Evolutionary conservation across 208 protist species (phyloP).

Genomic region (Leishmania gerbilli): DNA sequence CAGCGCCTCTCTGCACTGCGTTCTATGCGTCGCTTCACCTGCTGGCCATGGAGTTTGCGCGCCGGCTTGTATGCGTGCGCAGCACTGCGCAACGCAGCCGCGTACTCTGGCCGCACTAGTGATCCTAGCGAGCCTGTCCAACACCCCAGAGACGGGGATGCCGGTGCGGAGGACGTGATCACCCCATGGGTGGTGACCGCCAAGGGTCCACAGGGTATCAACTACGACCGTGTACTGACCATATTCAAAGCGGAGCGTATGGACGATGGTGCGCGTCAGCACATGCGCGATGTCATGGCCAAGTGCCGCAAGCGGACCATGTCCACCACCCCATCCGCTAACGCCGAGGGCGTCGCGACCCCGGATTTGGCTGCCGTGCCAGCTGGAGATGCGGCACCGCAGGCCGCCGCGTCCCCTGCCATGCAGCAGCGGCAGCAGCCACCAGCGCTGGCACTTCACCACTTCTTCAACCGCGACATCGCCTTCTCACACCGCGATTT

Average conservation of each 20-base stretch:
- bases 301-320: slow-evolving; percentile 8
- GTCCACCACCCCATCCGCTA: slow-evolving; percentile 14
- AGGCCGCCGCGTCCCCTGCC: background rate
- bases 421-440: background rate
- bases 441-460: slow-evolving; percentile 61
- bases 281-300: slow-evolving; percentile 38
- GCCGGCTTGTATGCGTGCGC: background rate
- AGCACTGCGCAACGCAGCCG: background rate
- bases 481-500: slow-evolving; percentile 99
- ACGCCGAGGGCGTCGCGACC: background rate
- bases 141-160: background rate
- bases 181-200: slow-evolving; percentile 83
- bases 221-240: slow-evolving; percentile 84
- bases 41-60: background rate
- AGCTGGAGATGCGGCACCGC: background rate
- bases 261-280: slow-evolving; percentile 38
- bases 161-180: slow-evolving; percentile 46
- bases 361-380: background rate
- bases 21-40: background rate
- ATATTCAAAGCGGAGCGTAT: slow-evolving; percentile 79
- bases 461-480: slow-evolving; percentile 94
- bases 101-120: background rate
- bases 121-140: background rate
- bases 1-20: background rate
- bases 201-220: slow-evolving; percentile 72